Percentiles rank a stretch among this genome's conserved stretches.
These are phyloP conservation scores for Clavulina sp. DNA, from an alignment of 768 basidiomycete genomes.

Conservation along the genomic window DNA sequence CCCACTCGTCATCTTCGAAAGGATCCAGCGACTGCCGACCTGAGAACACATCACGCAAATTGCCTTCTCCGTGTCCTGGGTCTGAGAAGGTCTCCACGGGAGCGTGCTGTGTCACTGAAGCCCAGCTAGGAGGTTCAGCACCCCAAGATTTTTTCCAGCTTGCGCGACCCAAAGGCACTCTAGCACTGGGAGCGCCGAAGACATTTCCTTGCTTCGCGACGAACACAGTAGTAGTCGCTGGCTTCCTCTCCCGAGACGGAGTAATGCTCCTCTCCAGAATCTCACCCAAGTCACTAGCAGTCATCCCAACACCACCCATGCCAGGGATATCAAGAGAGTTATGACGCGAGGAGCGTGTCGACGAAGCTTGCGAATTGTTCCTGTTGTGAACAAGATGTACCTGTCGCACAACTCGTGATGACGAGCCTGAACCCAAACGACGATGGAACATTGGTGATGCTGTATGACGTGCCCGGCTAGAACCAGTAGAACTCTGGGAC, in stretches of 20 bases:
- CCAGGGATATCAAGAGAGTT: slow-evolving; percentile 51
- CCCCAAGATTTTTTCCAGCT: slow-evolving; percentile 90
- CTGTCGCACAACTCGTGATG: slow-evolving; percentile 63
- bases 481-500: slow-evolving; percentile 60
- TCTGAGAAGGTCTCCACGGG: slow-evolving; percentile 60
- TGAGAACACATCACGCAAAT: slow-evolving; percentile 67
- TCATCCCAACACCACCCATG: slow-evolving; percentile 51
- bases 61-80: slow-evolving; percentile 24
- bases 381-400: slow-evolving; percentile 31
- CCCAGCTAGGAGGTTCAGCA: slow-evolving; percentile 72
- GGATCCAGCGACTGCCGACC: slow-evolving; percentile 36
- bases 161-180: slow-evolving; percentile 25
- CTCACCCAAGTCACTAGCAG: slow-evolving; percentile 37
- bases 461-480: slow-evolving; percentile 32
- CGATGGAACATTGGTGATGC: slow-evolving; percentile 72
- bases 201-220: slow-evolving; percentile 65
- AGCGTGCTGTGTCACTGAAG: slow-evolving; percentile 37
- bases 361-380: slow-evolving; percentile 62
- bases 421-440: slow-evolving; percentile 62
- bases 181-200: slow-evolving; percentile 17
- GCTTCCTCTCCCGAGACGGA: slow-evolving; percentile 10
- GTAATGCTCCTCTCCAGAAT: slow-evolving; percentile 13
- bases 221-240: slow-evolving; percentile 34
- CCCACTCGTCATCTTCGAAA: slow-evolving; percentile 77
- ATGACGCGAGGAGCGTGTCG: slow-evolving; percentile 60